Evolutionary conservation across 2,329 filamentous ascomycete species (phyloP).

Genomic region (Sporothrix globosa): DNA sequence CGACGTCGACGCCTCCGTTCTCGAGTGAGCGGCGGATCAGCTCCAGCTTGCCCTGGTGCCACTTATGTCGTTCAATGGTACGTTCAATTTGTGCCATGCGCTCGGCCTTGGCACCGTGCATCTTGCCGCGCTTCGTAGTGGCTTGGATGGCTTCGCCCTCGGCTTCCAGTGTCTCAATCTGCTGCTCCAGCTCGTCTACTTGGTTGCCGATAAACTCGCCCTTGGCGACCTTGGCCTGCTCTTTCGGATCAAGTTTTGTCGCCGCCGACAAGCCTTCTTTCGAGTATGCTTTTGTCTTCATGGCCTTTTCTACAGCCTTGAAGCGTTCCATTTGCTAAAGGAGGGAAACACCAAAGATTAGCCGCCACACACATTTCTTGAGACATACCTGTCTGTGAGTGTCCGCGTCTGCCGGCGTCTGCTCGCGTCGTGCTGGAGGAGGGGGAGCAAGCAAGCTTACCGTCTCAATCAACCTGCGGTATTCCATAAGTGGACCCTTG

Average conservation of each 20-base stretch:
- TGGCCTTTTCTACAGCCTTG: slow-evolving; percentile 99
- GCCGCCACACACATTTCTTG: background rate
- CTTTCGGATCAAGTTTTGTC: slow-evolving; percentile 93
- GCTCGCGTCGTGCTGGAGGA: background rate
- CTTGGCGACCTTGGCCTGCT: slow-evolving; percentile 88
- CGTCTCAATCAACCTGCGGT: slow-evolving; percentile 96
- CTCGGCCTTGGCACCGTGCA: slow-evolving; percentile 79
- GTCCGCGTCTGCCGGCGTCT: background rate
- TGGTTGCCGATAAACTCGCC: slow-evolving; percentile 82
- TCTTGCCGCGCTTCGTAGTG: slow-evolving; percentile 94
- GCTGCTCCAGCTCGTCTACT: slow-evolving; percentile 90
- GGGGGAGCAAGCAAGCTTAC: slow-evolving; percentile 55
- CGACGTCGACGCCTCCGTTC: slow-evolving; percentile 86
- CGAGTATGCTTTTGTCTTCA: slow-evolving; percentile 99
- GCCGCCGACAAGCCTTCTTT: slow-evolving; percentile 94
- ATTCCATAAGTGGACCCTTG: slow-evolving; percentile 90
- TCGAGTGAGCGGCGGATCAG: slow-evolving; percentile 86
- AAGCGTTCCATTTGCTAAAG: slow-evolving; percentile 96
- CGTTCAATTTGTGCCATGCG: slow-evolving; percentile 84
- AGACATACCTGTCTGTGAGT: no score
- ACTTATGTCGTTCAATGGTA: slow-evolving; percentile 89
- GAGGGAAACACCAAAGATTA: background rate
- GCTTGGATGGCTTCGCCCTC: slow-evolving; percentile 85
- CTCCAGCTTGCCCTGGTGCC: slow-evolving; percentile 92
- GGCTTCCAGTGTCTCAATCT: slow-evolving; percentile 90